These are phyloP conservation scores for Chaetomium cochliodes DNA, from an alignment of 495 filamentous ascomycete species.

Conservation along the genomic window DNA sequence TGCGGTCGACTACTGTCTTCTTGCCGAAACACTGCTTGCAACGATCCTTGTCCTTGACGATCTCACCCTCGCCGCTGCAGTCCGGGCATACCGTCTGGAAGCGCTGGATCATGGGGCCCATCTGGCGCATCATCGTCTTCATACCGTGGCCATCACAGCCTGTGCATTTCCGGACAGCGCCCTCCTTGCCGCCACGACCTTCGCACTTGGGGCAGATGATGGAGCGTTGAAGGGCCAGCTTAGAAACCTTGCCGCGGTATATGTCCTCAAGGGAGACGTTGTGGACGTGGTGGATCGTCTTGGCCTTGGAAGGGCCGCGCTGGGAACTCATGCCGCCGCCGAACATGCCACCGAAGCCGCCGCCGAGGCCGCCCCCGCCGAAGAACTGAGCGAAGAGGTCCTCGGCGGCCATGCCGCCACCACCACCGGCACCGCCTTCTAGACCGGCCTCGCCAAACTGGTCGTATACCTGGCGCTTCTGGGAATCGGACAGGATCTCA, in stretches of 20 bases:
- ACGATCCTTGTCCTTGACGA: conserved; percentile 89
- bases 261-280: conserved; percentile 97
- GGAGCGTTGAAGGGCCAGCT: conserved; percentile 94
- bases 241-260: conserved; percentile 96
- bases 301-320: conserved; percentile 85
- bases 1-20: conserved; percentile 96
- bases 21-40: conserved; percentile 94
- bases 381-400: conserved; percentile 99
- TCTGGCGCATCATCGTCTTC: conserved; percentile 99
- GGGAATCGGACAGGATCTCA: conserved; percentile 84
- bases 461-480: conserved; percentile 91
- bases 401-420: conserved; percentile 89
- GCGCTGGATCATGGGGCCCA: conserved; percentile 99
- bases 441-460: conserved; percentile 97
- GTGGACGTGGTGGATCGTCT: conserved; percentile 96
- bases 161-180: conserved; percentile 85
- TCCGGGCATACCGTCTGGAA: conserved; percentile 99
- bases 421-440: conserved; percentile 76
- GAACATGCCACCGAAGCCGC: conserved; percentile 78
- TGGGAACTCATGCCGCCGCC: conserved; percentile 74
- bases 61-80: conserved; percentile 95
- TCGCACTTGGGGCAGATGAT: conserved; percentile 96
- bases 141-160: conserved; percentile 92
- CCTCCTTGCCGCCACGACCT: conserved; percentile 95
- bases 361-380: conserved; percentile 74